phyloP scores from a whole-genome alignment of 2,329 filamentous ascomycete species.

The Emericellopsis cladophorae region DNA sequence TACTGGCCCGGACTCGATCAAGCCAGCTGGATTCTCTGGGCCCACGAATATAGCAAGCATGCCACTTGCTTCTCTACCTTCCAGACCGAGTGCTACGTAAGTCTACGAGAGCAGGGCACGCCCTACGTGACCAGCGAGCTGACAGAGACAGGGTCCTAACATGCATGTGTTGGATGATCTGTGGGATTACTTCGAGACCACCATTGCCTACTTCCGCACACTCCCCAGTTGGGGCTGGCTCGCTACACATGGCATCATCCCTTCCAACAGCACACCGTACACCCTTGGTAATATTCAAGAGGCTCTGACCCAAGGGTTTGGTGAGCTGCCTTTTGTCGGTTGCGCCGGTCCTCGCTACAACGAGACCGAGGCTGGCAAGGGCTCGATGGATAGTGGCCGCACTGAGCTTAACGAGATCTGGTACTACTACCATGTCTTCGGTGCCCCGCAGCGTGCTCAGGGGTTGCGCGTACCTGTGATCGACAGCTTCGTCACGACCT shows the following conservation, averaged over 20 bases:
- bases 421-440: constrained; percentile 52
- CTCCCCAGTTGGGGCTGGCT: constrained; percentile 52
- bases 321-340: constrained; percentile 45
- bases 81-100: constrained; percentile 46
- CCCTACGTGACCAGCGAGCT: background rate
- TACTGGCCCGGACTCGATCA: constrained; percentile 47
- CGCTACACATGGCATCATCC: constrained; percentile 35
- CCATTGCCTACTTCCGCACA: constrained; percentile 40
- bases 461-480: constrained; percentile 30
- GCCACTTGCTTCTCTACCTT: constrained; percentile 57
- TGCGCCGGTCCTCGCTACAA: constrained; percentile 50
- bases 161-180: constrained; percentile 45
- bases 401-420: constrained; percentile 50
- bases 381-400: constrained; percentile 39
- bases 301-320: constrained; percentile 35
- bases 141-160: constrained; percentile 26
- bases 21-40: constrained; percentile 50
- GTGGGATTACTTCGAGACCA: constrained; percentile 50
- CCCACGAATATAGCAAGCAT: constrained; percentile 56
- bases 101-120: background rate
- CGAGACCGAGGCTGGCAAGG: constrained; percentile 41
- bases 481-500: constrained; percentile 37
- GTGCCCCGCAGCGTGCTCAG: constrained; percentile 38
- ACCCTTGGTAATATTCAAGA: constrained; percentile 36
- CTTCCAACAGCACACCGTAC: constrained; percentile 46